Base-by-base conservation (phyloP, 2,329 filamentous ascomycete species). In the Amylocarpus encephaloides region DNA sequence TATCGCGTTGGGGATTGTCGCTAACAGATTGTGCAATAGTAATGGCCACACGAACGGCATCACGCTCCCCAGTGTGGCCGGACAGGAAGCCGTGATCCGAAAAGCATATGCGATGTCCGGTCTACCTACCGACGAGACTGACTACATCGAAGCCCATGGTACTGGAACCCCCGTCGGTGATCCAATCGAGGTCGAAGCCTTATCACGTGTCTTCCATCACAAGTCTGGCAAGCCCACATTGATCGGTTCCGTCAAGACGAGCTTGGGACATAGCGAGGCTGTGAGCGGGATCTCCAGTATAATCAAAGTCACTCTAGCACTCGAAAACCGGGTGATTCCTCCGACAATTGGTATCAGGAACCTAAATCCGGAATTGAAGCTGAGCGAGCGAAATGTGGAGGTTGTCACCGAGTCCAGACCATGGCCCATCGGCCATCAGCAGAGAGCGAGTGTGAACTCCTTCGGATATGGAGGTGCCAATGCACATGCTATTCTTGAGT, bases 21-120 rank as follows among this genome's bases (percentile, higher is more conserved):
- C 34, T 16, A 36, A n/a, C 13, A 36, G 4, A 13, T 26, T 26
- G 22, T 26, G 22, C 7, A 26, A 26, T 35, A 41, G 44, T 62
- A 80, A 85, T 57, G 82, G 82, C 2, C 67, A 71, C 13, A 83
- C 80, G 0, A 68, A 59, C 16, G 78, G 78, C 0, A 74, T 82
- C 54, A 80, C 77, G 0, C 70, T 77, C 62, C 79, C 79, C 0
- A 79, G 67, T 48, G 62, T 65, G 1, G 49, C 56, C 2, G 70
- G 72, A 0, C 77, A 79, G 33, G 52, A 50, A 30, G 49, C 36
- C 11, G 47, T 55, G 6, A 57, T 58, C n/a, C 47, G 52, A 33
- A 48, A 41, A 34, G 52, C 53, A 7, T 59, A 59, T 45, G 35
- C 43, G 1, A 42, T 32, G 30, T 50, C 48, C 5, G 50, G 48